phyloP scores from a whole-genome alignment of 1,284 basidiomycete genomes.

The Trichosporon inkin region DNA sequence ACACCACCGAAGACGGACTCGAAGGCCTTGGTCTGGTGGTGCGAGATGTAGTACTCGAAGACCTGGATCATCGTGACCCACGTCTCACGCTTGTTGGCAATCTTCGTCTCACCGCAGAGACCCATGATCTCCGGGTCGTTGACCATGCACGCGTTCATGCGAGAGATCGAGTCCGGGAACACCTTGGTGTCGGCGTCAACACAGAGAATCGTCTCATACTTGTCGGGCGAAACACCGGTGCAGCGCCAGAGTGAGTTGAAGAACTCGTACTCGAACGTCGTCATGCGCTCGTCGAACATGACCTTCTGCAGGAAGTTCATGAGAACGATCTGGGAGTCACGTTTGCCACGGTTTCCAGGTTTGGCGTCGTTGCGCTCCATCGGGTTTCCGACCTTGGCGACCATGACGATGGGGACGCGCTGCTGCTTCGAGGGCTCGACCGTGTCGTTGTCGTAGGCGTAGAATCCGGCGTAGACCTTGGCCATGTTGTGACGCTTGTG shows the following conservation, averaged over 20 bases:
- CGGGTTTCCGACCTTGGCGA: conserved; percentile 91
- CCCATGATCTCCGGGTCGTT: conserved; percentile 98
- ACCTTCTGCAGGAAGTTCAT: conserved; percentile 99
- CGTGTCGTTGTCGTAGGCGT: conserved; percentile 89
- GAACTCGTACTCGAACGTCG: conserved; percentile 97
- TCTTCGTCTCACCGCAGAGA: conserved; percentile 97
- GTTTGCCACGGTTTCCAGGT: conserved; percentile 97
- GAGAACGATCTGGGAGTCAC: conserved; percentile 94
- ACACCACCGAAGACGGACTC: conserved; percentile 99
- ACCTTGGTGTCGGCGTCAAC: conserved; percentile 99
- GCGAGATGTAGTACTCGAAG: conserved; percentile 99
- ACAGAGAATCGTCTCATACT: conserved; percentile 91
- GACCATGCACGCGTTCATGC: conserved; percentile 92
- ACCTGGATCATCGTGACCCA: conserved; percentile 98
- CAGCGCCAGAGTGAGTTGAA: conserved; percentile 95
- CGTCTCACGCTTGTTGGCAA: conserved; percentile 95
- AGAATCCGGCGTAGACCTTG: conserved; percentile 96
- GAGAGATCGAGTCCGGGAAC: conserved; percentile 86
- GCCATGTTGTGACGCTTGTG: conserved; percentile 99
- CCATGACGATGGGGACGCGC: conserved; percentile 88
- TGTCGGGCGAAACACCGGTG: conserved; percentile 92
- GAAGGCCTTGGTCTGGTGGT: conserved; percentile 98
- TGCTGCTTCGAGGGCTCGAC: conserved; percentile 93
- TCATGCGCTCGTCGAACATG: conserved; percentile 99
- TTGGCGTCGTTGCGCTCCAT: conserved; percentile 82